Conservation (phyloP, 2,329 filamentous ascomycete genomes). For the Aspergillus ochraceoroseus region DNA sequence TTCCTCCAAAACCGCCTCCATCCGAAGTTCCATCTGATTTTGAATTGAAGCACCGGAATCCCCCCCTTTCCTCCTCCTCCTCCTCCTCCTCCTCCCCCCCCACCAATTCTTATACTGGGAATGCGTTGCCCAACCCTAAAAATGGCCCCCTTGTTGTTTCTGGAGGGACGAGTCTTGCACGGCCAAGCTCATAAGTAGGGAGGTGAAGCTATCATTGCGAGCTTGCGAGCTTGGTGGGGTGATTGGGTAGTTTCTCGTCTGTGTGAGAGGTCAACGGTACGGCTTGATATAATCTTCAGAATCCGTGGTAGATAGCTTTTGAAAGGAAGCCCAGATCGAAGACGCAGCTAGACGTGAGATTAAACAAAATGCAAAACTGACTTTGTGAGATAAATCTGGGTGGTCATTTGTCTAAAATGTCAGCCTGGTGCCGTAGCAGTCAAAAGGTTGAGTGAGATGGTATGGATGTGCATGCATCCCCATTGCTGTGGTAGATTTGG, state of each 20-base stretch:
- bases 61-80: no score
- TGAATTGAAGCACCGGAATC: conserved; percentile 36
- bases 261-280: no score
- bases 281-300: no score
- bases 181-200: conserved; percentile 28
- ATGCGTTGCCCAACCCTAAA: conserved; percentile 22
- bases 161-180: conserved; percentile 29
- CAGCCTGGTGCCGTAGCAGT: not conserved
- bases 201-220: no score
- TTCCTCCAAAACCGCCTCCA: conserved; percentile 49
- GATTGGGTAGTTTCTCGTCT: no score
- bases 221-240: no score
- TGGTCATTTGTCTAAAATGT: not conserved
- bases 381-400: not conserved
- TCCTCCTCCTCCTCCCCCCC: no score
- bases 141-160: conserved; percentile 41
- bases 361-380: not conserved
- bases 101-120: conserved; percentile 23
- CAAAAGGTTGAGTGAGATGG: not conserved
- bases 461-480: no score
- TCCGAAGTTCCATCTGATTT: conserved; percentile 43
- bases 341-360: no score
- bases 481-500: no score
- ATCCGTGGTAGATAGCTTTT: not conserved
- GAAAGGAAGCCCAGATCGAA: no score